These are phyloP conservation scores for Barnettozyma pratensis DNA, from an alignment of 805 yeast genomes.

Conservation along the genomic window DNA sequence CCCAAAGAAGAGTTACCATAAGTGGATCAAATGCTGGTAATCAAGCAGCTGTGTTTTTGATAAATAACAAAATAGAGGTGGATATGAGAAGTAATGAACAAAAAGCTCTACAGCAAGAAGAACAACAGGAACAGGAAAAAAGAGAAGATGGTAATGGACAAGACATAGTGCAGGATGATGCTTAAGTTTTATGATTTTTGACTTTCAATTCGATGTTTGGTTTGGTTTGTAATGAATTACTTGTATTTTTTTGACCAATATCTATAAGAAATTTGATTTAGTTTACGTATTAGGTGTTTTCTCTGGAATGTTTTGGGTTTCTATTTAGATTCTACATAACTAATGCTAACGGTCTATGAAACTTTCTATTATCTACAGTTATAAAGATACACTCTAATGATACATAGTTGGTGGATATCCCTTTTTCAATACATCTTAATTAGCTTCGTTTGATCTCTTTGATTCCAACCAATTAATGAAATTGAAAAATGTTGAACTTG, in stretches of 20 bases:
- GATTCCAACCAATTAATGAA: slow-evolving; percentile 73
- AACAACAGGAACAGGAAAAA: neutral
- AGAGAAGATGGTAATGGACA: neutral
- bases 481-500: slow-evolving; percentile 62
- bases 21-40: slow-evolving; percentile 64
- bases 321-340: too few relatives aligned
- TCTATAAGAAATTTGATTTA: too few relatives aligned
- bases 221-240: too few relatives aligned
- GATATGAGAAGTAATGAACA: slow-evolving; percentile 49
- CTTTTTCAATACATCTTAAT: too few relatives aligned
- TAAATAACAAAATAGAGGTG: slow-evolving; percentile 60
- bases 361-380: too few relatives aligned
- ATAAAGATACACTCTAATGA: too few relatives aligned
- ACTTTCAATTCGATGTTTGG: too few relatives aligned
- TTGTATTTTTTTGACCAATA: too few relatives aligned
- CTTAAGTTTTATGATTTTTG: neutral
- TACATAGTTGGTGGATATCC: too few relatives aligned
- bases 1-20: slow-evolving; percentile 60
- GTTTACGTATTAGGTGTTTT: too few relatives aligned
- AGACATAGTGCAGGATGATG: slow-evolving; percentile 1
- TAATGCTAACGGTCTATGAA: too few relatives aligned
- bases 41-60: slow-evolving; percentile 66
- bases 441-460: slow-evolving; percentile 23
- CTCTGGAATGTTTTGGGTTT: too few relatives aligned
- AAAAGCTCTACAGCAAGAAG: slow-evolving; percentile 1